Conservation (phyloP, 306 rosid genomes). For the Psophocarpus tetragonolobus region DNA sequence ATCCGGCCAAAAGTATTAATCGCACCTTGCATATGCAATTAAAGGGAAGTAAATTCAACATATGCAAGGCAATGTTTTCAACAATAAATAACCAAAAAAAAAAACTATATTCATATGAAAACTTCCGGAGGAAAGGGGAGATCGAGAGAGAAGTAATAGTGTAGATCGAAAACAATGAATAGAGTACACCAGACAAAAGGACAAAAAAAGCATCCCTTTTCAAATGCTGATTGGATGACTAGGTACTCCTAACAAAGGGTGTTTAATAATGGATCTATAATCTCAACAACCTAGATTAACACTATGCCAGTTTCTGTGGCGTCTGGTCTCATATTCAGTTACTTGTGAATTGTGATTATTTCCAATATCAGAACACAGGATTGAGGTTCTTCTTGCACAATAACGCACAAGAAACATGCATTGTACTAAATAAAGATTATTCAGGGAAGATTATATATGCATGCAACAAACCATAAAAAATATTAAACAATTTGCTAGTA, state of each 20-base stretch:
- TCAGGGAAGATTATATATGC: background rate
- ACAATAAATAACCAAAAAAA: background rate
- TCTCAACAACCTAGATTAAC: background rate
- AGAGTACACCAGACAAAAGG: background rate
- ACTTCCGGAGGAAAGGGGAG: background rate
- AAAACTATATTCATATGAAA: background rate
- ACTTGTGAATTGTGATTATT: background rate
- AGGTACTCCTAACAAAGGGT: background rate
- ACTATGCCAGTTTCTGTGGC: background rate
- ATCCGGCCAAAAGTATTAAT: constrained; percentile 78
- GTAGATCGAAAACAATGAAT: background rate
- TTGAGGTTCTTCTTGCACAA: constrained; percentile 1
- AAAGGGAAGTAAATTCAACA: background rate
- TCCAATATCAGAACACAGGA: background rate
- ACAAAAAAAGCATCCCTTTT: background rate
- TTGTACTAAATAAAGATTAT: background rate
- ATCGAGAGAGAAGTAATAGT: background rate
- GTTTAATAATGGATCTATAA: constrained; percentile 9
- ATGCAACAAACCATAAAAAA: background rate
- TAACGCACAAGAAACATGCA: background rate
- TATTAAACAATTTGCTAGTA: background rate
- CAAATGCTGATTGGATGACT: background rate
- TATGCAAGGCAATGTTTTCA: background rate
- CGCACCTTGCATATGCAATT: constrained; percentile 70
- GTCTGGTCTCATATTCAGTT: background rate